Evolutionary conservation across 2,329 filamentous ascomycete genomes (phyloP), one percentile per base, ranked within the genome.

Genomic region (Pyrenophora teres): DNA sequence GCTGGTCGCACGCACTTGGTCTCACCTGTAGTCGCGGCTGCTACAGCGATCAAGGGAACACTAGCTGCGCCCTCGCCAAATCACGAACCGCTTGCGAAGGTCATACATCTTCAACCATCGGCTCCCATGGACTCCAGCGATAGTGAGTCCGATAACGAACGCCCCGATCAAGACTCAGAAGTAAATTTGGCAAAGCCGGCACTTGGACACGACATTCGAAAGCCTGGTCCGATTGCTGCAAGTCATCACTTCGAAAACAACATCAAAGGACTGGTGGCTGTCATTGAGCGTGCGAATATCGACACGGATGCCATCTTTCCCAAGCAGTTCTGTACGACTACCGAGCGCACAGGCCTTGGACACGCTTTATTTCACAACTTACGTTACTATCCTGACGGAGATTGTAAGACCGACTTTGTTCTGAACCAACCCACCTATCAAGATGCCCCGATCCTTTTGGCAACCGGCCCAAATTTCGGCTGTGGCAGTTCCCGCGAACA

Each of bases 271-370:
- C 87, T 93, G 60, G 91, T 91, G 1, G 93, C 92, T 8, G 90
- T 91, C 2, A 79, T 99, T 75, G 89, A 96, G 57, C 86, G 89
- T 65, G 82, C 88, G 62, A 99, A 99, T 74, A 87, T 97, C 65
- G 94, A 99, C 78, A 99, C 94, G n/a, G 94, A 99, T 69, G 93
- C 93, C 70, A 97, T 97, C 76, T 97, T 99, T 64, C 94, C 94
- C 60, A 99, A 99, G 78, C 94, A 99, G 74, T 99, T 97, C 80
- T 83, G 97, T 59, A 99, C 97, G 81, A 99, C 94, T 35, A 97
- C 97, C 78, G 97, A 97, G 83, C 90, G 94, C 52, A 96, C 93
- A 1, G 94, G 94, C 60, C 88, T 99, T 7, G 92, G 92, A 51
- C 83, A 80, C 21, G 93, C 93, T 33, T 85, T 96, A 45, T 99